Conservation (phyloP, 2,329 filamentous ascomycete genomes). For the Apiospora kogelbergensis region DNA sequence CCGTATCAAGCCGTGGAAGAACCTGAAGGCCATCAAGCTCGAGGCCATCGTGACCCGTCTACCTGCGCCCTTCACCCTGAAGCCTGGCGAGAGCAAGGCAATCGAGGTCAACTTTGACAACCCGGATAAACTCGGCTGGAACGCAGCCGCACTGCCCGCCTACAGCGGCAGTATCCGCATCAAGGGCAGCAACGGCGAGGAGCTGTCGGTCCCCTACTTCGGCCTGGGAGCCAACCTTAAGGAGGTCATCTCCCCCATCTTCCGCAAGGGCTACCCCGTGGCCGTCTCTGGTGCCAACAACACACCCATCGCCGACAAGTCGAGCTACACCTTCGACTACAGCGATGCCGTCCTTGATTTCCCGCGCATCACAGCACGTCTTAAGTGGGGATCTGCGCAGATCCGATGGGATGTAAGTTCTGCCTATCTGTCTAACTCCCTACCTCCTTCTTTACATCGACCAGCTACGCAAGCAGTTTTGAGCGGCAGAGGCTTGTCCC, state of each 20-base stretch:
- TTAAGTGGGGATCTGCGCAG: constrained; percentile 27
- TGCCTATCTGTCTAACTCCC: neutral
- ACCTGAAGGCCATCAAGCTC: constrained; percentile 22
- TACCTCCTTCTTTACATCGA: too few species aligned
- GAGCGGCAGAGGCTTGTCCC: too few species aligned
- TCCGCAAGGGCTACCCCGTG: constrained; percentile 19
- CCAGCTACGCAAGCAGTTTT: too few species aligned
- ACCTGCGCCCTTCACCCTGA: constrained; percentile 24
- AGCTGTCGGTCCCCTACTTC: constrained; percentile 33
- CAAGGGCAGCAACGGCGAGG: constrained; percentile 30
- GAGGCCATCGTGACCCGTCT: constrained; percentile 18
- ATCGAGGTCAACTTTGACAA: constrained; percentile 16
- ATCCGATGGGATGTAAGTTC: constrained; percentile 30
- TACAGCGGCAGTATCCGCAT: constrained; percentile 36
- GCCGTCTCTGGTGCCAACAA: constrained; percentile 12
- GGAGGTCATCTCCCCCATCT: constrained; percentile 20
- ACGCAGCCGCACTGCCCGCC: constrained; percentile 29
- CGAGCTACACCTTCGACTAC: constrained; percentile 27
- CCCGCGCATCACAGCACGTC: constrained; percentile 25
- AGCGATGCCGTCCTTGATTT: constrained; percentile 25
- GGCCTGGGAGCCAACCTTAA: constrained; percentile 27
- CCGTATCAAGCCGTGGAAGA: constrained; percentile 21
- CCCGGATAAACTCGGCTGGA: constrained; percentile 22
- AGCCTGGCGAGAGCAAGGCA: constrained; percentile 25
- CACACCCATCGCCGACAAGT: neutral